Percentiles rank a stretch among this genome's conserved stretches.
These are phyloP conservation scores for Psophocarpus tetragonolobus DNA, from an alignment of 306 rosid species.

Conservation along the genomic window DNA sequence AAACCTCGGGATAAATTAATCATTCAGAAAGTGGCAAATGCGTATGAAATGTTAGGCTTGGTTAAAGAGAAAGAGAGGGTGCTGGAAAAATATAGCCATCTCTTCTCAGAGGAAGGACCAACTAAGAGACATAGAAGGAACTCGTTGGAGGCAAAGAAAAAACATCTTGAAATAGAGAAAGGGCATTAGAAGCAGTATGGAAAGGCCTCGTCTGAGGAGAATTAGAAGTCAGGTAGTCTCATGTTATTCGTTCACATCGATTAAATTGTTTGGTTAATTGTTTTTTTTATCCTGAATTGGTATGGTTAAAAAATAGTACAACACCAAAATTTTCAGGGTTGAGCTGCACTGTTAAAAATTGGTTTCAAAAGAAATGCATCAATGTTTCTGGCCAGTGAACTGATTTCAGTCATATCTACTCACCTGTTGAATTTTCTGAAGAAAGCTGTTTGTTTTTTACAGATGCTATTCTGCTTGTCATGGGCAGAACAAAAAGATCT, in stretches of 20 bases:
- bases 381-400: constrained; percentile 14
- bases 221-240: constrained; percentile 29
- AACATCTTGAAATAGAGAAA: not conserved
- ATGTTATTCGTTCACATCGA: not conserved
- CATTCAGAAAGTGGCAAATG: constrained; percentile 76
- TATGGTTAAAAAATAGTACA: not conserved
- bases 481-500: not conserved
- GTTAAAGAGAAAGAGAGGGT: constrained; percentile 67
- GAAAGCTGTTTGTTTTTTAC: not conserved
- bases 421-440: constrained; percentile 3
- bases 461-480: not conserved
- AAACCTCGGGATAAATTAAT: constrained; percentile 78
- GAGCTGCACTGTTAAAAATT: constrained; percentile 2
- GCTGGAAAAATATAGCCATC: constrained; percentile 65
- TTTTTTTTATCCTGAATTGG: not conserved
- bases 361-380: not conserved
- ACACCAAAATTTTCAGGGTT: not conserved
- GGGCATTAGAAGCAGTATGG: constrained; percentile 31
- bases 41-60: constrained; percentile 73
- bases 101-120: constrained; percentile 43
- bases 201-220: constrained; percentile 28
- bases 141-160: constrained; percentile 19
- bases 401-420: not conserved
- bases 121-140: constrained; percentile 39
- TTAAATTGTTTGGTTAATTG: not conserved